phyloP scores from a whole-genome alignment of 306 rosid species.

The Ziziphus jujuba region DNA sequence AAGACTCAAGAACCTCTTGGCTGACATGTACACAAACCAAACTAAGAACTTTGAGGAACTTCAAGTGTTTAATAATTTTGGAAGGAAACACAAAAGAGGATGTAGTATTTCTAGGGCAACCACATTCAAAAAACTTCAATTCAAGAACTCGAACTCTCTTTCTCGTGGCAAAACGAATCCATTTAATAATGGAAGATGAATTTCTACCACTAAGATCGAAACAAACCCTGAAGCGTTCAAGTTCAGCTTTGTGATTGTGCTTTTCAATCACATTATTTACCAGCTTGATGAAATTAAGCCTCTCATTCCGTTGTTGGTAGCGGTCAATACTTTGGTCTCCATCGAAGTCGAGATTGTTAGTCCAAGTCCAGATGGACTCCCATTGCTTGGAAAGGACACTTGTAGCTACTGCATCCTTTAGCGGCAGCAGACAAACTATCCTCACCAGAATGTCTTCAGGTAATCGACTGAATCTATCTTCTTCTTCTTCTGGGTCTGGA shows the following conservation, averaged over 20 bases:
- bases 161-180: too few species aligned
- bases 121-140: neutral
- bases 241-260: too few species aligned
- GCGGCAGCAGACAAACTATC: neutral
- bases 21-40: neutral
- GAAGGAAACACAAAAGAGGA: neutral
- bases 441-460: neutral
- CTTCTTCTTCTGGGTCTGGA: too few species aligned
- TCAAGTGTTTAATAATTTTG: neutral
- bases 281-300: neutral
- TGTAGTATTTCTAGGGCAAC: neutral
- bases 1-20: neutral
- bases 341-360: neutral
- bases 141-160: too few species aligned
- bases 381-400: neutral
- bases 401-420: neutral
- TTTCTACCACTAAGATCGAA: too few species aligned
- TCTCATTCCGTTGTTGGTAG: too few species aligned
- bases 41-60: neutral
- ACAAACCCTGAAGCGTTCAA: too few species aligned
- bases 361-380: neutral
- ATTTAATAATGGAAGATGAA: too few species aligned
- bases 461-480: neutral
- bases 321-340: neutral
- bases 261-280: neutral